Evolutionary conservation across 2,329 filamentous ascomycete genomes (phyloP).

Genomic region (Biscogniauxia mediterranea): DNA sequence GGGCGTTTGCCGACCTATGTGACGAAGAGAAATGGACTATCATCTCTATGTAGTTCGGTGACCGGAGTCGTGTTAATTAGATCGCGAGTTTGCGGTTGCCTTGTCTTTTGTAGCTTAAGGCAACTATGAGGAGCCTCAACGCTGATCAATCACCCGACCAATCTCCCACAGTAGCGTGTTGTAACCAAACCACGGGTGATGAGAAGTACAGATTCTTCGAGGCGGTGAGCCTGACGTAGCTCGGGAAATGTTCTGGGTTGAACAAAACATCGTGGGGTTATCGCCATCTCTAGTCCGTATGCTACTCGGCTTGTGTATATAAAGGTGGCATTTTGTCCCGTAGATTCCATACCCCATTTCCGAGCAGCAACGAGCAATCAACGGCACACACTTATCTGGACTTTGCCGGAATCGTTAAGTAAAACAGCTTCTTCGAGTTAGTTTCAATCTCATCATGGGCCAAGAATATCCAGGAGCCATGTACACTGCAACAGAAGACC

Average conservation of each 20-base stretch:
- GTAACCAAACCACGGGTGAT: neutral
- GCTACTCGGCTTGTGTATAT: neutral
- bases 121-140: neutral
- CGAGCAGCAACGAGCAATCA: neutral
- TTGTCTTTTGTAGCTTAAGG: slow-evolving; percentile 1
- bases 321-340: neutral
- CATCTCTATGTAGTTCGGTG: neutral
- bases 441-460: neutral
- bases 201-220: neutral
- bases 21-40: neutral
- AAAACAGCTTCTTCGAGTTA: neutral
- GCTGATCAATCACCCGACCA: neutral
- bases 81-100: neutral
- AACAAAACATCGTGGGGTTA: neutral
- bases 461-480: neutral
- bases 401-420: neutral
- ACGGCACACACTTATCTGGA: neutral
- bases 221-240: neutral
- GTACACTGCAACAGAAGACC: neutral
- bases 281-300: neutral
- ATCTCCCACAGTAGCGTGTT: neutral
- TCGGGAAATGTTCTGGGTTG: neutral
- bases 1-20: neutral
- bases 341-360: neutral
- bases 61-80: neutral